Base-by-base conservation (phyloP, 179 eudicot genomes). In the Gypsophila paniculata region DNA sequence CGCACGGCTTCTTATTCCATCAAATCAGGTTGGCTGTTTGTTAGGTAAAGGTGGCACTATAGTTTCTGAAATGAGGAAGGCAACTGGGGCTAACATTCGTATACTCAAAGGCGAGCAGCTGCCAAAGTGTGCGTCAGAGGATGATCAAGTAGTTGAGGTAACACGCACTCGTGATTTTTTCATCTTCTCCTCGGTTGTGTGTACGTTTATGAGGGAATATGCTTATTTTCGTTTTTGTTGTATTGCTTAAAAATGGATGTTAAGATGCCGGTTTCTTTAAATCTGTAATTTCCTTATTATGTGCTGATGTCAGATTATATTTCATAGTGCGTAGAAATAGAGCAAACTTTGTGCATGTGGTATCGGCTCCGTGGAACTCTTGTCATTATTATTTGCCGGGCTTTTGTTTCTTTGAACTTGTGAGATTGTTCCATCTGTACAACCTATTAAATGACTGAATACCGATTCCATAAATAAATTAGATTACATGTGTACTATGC, bases 121-220 rank as follows among this genome's bases (percentile, higher is more conserved):
- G 59, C 93, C 98, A 3, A 85, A 74, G 71, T 89, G 93, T 81
- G 90, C 78, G 52, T 62, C 88, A 15, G 85, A 82, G 60, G 82
- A 79, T 63, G 87, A 82, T 76, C 87, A 82, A 83, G 84, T 93
- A 57, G 86, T 93, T 65, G 89, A 87, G 98, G 98, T 93, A 75
- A 58, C 78, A 12, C 52, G 46, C 23, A 66, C 52, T 70, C 39
- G 21, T 61, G 9, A 36, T 48, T 39, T 18, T 65, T 17, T 54
- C 44, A 2, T 32, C 18, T 42, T 42, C 46, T 52, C 49, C 26
- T 48, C 53, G 25, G 26, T 11, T 38, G 8, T 42, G 17, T 21
- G 69, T 14, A 0, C 25, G 9, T 54, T 19, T 54, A 19, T 5
- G 8, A 54, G 59, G 25, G 23, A 2, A 54, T 54, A 21, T 15